Base-by-base conservation (phyloP, 192 early-diverging fungal genomes). In the Backusella tuberculispora region DNA sequence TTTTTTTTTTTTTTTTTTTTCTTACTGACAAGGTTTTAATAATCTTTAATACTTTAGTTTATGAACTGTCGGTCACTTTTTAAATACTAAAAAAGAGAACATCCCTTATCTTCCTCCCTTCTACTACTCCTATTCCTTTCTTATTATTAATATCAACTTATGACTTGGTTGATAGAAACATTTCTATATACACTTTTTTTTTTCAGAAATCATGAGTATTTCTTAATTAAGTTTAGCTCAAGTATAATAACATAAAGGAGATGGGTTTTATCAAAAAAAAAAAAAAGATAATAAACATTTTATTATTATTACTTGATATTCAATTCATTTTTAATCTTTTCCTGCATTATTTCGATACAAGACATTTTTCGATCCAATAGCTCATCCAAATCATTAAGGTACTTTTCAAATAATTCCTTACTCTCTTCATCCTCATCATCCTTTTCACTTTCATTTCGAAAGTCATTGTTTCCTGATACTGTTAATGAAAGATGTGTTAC, bases 351-450 rank as follows among this genome's bases (percentile, higher is more conserved):
- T 15, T 73, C 78, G 24, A 72, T 70, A 45, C 44, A 69, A 21
- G 50, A 48, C 12, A 42, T 24, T 38, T 76, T 76, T 56, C 65
- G 71, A 48, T 80, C 42, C 6, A 80, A 48, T n/a, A 80, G 4
- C 6, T 80, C 78, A 21, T 73, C 50, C 19, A 80, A 19, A 41
- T 73, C 64, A 45, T 66, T 72, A 17, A 69, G 17, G 45, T 80
- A 73, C n/a, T 53, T 37, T 24, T 60, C 53, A 42, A 68, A 80
- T 26, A 73, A 24, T 12, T 71, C 4, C 8, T 43, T 38, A 0
- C 8, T 45, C 0, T 56, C 7, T 0, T 45, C 42, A 14, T 73
- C 63, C 2, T 63, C 50, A 8, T 56, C 46, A 17, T 7, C 45
- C 4, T 19, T 17, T 24, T 72, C 66, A 13, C 56, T 71, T 26